Conservation (phyloP, 2,329 filamentous ascomycete species). For the Hyphodiscus sp. region DNA sequence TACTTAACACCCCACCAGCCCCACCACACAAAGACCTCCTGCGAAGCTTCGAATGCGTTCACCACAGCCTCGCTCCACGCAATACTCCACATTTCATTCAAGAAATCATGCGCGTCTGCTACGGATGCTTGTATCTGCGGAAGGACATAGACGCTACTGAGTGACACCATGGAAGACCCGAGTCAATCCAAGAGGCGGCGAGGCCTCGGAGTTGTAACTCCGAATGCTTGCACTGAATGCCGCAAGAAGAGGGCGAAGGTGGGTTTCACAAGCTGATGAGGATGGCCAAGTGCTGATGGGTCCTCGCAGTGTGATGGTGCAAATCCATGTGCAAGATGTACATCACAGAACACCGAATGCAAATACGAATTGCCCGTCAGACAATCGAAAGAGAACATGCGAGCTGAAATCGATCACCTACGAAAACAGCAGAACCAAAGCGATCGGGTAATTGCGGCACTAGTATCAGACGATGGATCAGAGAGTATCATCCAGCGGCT, state of each 20-base stretch:
- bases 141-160: background rate
- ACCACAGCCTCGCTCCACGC: background rate
- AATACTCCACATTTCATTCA: background rate
- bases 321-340: constrained; percentile 44
- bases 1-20: background rate
- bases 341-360: constrained; percentile 48
- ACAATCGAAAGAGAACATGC: constrained; percentile 56
- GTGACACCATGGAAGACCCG: constrained; percentile 9
- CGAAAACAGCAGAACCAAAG: constrained; percentile 47
- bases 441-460: constrained; percentile 49
- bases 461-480: constrained; percentile 31
- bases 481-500: constrained; percentile 47
- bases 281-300: background rate
- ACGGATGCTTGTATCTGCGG: background rate
- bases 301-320: constrained; percentile 50
- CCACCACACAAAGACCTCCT: background rate
- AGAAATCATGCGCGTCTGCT: background rate
- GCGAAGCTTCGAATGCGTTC: background rate
- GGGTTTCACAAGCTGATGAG: background rate
- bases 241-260: constrained; percentile 29
- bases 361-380: constrained; percentile 57
- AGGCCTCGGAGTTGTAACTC: constrained; percentile 26
- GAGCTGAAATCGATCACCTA: constrained; percentile 52
- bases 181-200: constrained; percentile 24
- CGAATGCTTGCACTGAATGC: constrained; percentile 29